These are phyloP conservation scores for Globisporangium paddicum DNA, from an alignment of 352 stramenopile genomes.

Conservation along the genomic window DNA sequence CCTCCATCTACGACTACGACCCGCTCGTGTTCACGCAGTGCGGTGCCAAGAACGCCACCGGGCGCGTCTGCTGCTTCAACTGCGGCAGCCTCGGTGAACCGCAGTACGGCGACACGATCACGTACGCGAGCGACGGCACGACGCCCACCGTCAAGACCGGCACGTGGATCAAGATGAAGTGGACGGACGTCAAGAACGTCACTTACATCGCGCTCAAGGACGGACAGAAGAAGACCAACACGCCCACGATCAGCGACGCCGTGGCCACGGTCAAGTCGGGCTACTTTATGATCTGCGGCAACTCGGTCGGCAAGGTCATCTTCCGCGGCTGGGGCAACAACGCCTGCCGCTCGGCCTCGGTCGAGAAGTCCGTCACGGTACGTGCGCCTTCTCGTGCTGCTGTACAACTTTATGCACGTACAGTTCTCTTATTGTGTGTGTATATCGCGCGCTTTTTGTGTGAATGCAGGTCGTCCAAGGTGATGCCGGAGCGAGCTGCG, in stretches of 20 bases:
- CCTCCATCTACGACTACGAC: slow-evolving; percentile 54
- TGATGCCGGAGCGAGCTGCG: slow-evolving; percentile 8
- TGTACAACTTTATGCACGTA: too few species aligned
- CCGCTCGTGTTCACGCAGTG: slow-evolving; percentile 57
- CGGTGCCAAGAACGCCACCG: slow-evolving; percentile 14
- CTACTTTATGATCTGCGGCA: slow-evolving; percentile 67
- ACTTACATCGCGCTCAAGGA: slow-evolving; percentile 63
- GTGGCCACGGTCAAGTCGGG: slow-evolving; percentile 27
- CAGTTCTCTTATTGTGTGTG: not conserved
- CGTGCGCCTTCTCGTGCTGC: too few species aligned
- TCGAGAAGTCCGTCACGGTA: slow-evolving; percentile 45
- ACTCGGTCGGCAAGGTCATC: slow-evolving; percentile 44
- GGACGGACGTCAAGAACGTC: slow-evolving; percentile 45
- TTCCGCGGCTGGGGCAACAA: slow-evolving; percentile 60
- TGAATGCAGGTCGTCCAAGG: slow-evolving; percentile 5
- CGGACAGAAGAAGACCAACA: slow-evolving; percentile 57
- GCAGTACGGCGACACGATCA: slow-evolving; percentile 14
- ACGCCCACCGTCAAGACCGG: slow-evolving; percentile 47
- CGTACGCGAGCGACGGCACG: slow-evolving; percentile 33
- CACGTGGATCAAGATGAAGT: slow-evolving; percentile 57
- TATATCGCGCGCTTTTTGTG: not conserved
- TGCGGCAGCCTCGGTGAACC: slow-evolving; percentile 38
- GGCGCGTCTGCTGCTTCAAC: slow-evolving; percentile 64
- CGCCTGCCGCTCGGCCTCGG: slow-evolving; percentile 41
- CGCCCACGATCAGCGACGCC: slow-evolving; percentile 28